phyloP scores from a whole-genome alignment of 2,329 filamentous ascomycete species.

The Ophiostoma triangulosporum region DNA sequence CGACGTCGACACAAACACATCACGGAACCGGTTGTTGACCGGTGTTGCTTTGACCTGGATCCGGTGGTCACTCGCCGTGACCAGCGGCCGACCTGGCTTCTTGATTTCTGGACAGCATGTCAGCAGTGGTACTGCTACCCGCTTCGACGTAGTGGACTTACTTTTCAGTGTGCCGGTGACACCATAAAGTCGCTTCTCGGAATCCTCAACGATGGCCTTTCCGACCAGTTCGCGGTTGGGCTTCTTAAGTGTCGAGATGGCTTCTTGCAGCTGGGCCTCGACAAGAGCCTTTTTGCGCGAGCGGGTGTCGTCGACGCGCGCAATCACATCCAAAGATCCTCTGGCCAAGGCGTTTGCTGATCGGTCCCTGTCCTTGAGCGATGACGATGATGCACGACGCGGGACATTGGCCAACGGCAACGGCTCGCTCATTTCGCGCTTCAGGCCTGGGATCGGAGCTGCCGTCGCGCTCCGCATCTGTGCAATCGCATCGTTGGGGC shows the following conservation, averaged over 20 bases:
- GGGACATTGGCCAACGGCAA: conserved; percentile 29
- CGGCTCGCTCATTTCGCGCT: conserved; percentile 54
- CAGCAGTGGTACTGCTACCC: too few relatives aligned
- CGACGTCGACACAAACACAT: conserved; percentile 26
- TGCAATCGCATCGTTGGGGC: conserved; percentile 43
- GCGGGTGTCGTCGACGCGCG: conserved; percentile 37
- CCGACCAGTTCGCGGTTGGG: conserved; percentile 61
- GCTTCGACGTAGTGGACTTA: too few relatives aligned
- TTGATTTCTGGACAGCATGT: conserved; percentile 18
- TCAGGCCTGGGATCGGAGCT: conserved; percentile 44
- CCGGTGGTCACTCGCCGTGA: conserved; percentile 22
- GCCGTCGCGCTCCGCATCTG: conserved; percentile 57
- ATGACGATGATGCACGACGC: conserved; percentile 18
- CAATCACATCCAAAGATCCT: conserved; percentile 24
- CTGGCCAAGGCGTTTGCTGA: conserved; percentile 23
- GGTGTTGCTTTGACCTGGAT: conserved; percentile 46
- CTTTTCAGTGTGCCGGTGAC: conserved; percentile 23
- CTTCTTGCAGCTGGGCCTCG: conserved; percentile 57
- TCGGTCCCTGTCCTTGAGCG: conserved; percentile 29
- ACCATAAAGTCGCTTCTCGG: conserved; percentile 44
- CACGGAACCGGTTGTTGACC: conserved; percentile 38
- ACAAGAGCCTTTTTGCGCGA: conserved; percentile 52
- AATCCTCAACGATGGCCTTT: conserved; percentile 51
- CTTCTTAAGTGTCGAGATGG: conserved; percentile 60
- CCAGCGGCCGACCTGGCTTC: conserved; percentile 31